Conservation (phyloP, 148 eudicot species). For the Vaccinium corymbosum region DNA sequence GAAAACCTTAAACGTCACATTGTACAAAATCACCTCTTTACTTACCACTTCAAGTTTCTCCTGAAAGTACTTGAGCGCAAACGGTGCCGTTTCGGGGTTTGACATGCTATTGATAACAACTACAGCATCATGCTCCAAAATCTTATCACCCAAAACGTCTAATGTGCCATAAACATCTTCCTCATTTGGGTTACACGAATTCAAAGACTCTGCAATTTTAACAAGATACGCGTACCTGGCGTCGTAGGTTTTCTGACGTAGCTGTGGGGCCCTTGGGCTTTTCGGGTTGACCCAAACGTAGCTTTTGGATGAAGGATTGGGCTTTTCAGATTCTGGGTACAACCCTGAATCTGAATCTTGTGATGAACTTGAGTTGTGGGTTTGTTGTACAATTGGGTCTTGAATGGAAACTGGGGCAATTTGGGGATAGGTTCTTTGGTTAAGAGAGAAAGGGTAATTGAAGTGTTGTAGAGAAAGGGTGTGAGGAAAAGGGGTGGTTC, state of each 20-base stretch:
- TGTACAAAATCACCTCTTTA: slow-evolving; percentile 57
- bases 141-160: slow-evolving; percentile 28
- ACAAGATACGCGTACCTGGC: slow-evolving; percentile 57
- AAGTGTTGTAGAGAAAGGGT: neutral
- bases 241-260: slow-evolving; percentile 44
- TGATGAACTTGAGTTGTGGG: slow-evolving; percentile 15
- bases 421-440: slow-evolving; percentile 11
- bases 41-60: slow-evolving; percentile 17
- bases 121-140: slow-evolving; percentile 73
- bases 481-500: slow-evolving; percentile 8
- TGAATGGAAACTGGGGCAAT: slow-evolving; percentile 30
- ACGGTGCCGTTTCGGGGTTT: slow-evolving; percentile 42
- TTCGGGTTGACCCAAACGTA: slow-evolving; percentile 80
- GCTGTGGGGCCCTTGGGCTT: slow-evolving; percentile 54
- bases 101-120: slow-evolving; percentile 56
- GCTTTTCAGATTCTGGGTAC: slow-evolving; percentile 18
- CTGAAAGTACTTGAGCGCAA: slow-evolving; percentile 44
- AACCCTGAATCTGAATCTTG: slow-evolving; percentile 12
- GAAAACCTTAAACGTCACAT: slow-evolving; percentile 72
- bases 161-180: slow-evolving; percentile 40
- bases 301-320: slow-evolving; percentile 24
- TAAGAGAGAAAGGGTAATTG: neutral
- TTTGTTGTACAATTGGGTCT: slow-evolving; percentile 21
- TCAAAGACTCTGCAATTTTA: slow-evolving; percentile 38
- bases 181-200: slow-evolving; percentile 36